Percentiles rank a stretch among this genome's conserved stretches.
These are phyloP conservation scores for Alternaria sp. DNA, from an alignment of 2,329 filamentous ascomycete genomes.

Conservation along the genomic window DNA sequence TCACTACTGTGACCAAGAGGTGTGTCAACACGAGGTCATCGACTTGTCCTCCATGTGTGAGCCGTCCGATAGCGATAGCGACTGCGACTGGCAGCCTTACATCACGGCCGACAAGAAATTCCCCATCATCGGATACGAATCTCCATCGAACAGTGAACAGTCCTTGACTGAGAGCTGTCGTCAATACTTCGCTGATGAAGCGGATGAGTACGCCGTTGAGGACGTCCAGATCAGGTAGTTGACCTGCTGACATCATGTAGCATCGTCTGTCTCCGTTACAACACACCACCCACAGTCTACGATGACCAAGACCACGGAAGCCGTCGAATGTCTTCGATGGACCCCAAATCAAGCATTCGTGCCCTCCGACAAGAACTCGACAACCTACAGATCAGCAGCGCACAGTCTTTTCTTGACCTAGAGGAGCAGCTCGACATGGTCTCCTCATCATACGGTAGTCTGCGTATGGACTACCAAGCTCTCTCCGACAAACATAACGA, in stretches of 20 bases:
- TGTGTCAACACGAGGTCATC: neutral
- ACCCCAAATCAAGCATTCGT: neutral
- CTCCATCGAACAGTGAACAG: neutral
- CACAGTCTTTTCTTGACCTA: neutral
- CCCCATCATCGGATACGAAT: neutral
- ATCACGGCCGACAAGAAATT: neutral
- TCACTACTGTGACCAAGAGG: neutral
- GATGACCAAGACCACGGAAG: neutral
- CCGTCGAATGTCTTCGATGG: neutral
- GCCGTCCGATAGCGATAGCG: neutral
- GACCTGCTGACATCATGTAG: neutral
- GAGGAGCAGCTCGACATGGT: neutral
- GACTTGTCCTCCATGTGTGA: neutral
- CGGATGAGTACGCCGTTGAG: neutral
- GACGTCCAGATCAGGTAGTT: neutral
- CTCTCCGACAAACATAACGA: neutral
- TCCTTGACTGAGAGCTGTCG: neutral
- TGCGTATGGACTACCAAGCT: neutral
- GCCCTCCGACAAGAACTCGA: neutral
- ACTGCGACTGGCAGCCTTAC: neutral
- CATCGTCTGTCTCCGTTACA: neutral
- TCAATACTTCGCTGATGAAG: neutral
- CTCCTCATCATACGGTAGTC: neutral
- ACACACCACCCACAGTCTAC: neutral
- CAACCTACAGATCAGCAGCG: neutral